A percentile compares a stretch with the other conserved stretches of the same genome.
Conservation (phyloP, 2,329 filamentous ascomycete genomes). For the Sporothrix mexicana region DNA sequence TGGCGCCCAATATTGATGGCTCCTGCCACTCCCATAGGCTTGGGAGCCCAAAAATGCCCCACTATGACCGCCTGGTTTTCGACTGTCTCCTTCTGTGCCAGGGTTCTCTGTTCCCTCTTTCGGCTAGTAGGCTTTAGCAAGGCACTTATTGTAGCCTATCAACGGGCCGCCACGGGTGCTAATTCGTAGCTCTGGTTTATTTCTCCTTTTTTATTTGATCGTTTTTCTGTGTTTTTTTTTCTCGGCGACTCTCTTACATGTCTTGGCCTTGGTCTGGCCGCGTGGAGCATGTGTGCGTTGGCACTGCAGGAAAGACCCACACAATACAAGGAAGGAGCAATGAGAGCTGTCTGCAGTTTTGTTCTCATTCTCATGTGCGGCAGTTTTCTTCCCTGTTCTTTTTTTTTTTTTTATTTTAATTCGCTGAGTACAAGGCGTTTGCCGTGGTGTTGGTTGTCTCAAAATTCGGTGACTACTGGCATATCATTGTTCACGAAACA, state of each 20-base stretch:
- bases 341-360: background rate
- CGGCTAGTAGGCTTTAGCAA: constrained; percentile 5
- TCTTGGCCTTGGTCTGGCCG: constrained; percentile 4
- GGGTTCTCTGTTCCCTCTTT: background rate
- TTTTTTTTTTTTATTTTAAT: background rate
- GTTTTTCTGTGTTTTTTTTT: background rate
- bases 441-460: background rate
- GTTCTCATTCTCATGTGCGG: background rate
- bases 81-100: background rate
- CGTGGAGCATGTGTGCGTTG: constrained; percentile 27
- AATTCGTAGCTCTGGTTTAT: constrained; percentile 27
- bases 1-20: constrained; percentile 27
- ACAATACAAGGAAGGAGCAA: constrained; percentile 14
- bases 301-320: constrained; percentile 20
- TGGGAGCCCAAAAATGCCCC: constrained; percentile 3
- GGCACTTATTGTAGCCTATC: constrained; percentile 26
- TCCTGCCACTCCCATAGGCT: constrained; percentile 32
- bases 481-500: background rate
- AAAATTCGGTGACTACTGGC: background rate
- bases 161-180: constrained; percentile 32
- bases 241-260: background rate
- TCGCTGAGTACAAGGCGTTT: background rate
- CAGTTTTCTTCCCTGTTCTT: background rate
- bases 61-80: background rate
- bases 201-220: background rate